Conservation (phyloP, 805 yeast species). For the Isabelozyma pseudorhagii region DNA sequence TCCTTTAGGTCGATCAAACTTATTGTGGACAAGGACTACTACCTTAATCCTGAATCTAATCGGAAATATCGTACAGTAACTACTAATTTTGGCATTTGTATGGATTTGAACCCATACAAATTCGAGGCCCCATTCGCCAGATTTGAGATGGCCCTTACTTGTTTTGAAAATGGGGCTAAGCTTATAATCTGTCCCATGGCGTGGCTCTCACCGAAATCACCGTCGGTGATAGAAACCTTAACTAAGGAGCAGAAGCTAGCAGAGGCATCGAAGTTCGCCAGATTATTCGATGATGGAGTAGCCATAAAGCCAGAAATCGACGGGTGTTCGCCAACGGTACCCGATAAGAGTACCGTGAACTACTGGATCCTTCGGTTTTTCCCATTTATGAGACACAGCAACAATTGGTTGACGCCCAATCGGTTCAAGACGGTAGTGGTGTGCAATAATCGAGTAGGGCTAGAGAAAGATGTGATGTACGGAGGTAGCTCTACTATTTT, state of each 20-base stretch:
- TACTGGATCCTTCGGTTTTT: constrained; percentile 75
- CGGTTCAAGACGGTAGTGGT: constrained; percentile 36
- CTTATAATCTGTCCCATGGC: constrained; percentile 80
- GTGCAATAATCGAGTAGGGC: constrained; percentile 70
- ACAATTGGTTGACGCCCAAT: constrained; percentile 19
- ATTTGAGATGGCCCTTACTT: constrained; percentile 66
- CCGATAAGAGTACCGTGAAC: constrained; percentile 50
- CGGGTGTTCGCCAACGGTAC: constrained; percentile 23
- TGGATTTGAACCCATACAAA: constrained; percentile 88
- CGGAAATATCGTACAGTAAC: constrained; percentile 14
- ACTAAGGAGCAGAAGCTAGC: constrained; percentile 11
- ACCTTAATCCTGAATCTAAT: constrained; percentile 13
- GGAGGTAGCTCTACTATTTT: constrained; percentile 64
- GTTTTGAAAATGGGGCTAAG: constrained; percentile 45
- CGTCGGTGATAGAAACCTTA: constrained; percentile 23
- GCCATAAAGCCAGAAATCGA: constrained; percentile 1
- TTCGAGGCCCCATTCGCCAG: constrained; percentile 74
- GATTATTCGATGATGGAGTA: constrained; percentile 1
- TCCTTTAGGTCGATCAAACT: constrained; percentile 55
- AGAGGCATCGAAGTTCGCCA: constrained; percentile 4
- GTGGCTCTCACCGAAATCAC: constrained; percentile 65
- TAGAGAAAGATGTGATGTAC: constrained; percentile 66
- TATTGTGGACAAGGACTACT: constrained; percentile 15
- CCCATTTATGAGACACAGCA: constrained; percentile 51
- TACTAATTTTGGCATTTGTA: constrained; percentile 79